Evolutionary conservation across 495 filamentous ascomycete genomes (phyloP).

Genomic region (Wilcoxina mikolae): DNA sequence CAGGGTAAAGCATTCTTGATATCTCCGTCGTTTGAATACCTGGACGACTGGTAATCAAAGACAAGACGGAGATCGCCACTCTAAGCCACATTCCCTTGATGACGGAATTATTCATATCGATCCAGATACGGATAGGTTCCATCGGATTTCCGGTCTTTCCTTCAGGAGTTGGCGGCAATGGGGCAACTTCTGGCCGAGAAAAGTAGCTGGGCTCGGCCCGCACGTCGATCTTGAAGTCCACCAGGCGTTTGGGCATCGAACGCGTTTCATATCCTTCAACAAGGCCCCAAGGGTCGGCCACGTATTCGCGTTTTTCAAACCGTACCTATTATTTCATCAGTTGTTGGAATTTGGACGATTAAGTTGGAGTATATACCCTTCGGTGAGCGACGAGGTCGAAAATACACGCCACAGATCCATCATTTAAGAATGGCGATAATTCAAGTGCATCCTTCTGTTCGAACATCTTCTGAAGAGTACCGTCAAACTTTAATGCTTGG

Average conservation of each 20-base stretch:
- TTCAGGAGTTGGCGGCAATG: slow-evolving; percentile 18
- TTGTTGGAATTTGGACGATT: too few relatives aligned
- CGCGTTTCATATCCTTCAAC: slow-evolving; percentile 28
- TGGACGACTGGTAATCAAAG: slow-evolving; percentile 20
- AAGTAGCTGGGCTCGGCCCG: slow-evolving; percentile 15
- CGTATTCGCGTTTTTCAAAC: slow-evolving; percentile 21
- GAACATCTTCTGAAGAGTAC: not conserved
- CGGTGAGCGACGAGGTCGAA: slow-evolving; percentile 28
- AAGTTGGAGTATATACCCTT: slow-evolving; percentile 10
- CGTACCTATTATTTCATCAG: slow-evolving; percentile 14
- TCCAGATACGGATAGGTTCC: slow-evolving; percentile 27
- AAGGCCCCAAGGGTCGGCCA: slow-evolving; percentile 17
- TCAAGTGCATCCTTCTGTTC: slow-evolving; percentile 16
- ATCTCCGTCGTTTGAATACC: slow-evolving; percentile 24
- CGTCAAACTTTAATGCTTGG: slow-evolving; percentile 24
- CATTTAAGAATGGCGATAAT: slow-evolving; percentile 24
- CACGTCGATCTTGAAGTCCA: slow-evolving; percentile 25
- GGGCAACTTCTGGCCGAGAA: slow-evolving; percentile 9
- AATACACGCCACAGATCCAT: slow-evolving; percentile 30
- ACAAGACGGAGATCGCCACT: slow-evolving; percentile 20
- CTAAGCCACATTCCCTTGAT: slow-evolving; percentile 28
- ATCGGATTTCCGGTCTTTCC: slow-evolving; percentile 12
- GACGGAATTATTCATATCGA: slow-evolving; percentile 22
- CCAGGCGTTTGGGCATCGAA: slow-evolving; percentile 25
- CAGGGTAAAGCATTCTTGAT: slow-evolving; percentile 19